Conservation (phyloP, 768 basidiomycete species). For the Hericium rajendrae region DNA sequence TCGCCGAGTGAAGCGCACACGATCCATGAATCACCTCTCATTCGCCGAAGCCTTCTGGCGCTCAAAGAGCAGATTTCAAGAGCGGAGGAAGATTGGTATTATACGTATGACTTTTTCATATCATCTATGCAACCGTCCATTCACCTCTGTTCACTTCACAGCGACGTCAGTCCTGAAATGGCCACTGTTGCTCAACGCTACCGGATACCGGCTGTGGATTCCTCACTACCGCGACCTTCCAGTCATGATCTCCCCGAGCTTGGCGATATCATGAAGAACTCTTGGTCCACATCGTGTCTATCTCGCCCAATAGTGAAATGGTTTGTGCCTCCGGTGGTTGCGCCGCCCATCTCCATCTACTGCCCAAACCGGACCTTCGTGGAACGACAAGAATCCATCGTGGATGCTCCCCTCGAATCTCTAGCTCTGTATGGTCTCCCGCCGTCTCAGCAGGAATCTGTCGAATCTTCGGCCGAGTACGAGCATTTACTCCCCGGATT, state of each 20-base stretch:
- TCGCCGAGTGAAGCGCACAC: conserved; percentile 56
- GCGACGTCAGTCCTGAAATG: too few relatives aligned
- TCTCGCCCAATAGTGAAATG: conserved; percentile 75
- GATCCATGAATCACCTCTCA: conserved; percentile 49
- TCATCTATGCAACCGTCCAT: too few relatives aligned
- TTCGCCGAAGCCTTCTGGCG: conserved; percentile 44
- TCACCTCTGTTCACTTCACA: too few relatives aligned
- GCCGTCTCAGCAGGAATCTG: conserved; percentile 50
- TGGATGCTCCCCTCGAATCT: conserved; percentile 66
- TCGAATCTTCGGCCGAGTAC: conserved; percentile 37
- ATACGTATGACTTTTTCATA: conserved; percentile 5
- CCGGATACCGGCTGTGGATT: too few relatives aligned
- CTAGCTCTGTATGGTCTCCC: conserved; percentile 82
- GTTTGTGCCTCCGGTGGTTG: conserved; percentile 78
- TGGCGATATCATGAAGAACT: conserved; percentile 40
- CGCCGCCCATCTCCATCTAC: conserved; percentile 69
- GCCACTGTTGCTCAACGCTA: too few relatives aligned
- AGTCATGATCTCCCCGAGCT: too few relatives aligned
- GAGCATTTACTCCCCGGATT: conserved; percentile 46
- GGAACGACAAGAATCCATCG: conserved; percentile 50
- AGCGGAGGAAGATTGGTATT: conserved; percentile 32
- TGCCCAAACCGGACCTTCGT: conserved; percentile 74
- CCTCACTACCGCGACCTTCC: too few relatives aligned
- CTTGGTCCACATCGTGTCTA: conserved; percentile 71
- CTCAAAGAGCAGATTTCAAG: conserved; percentile 33